These are phyloP conservation scores for Candida adriatica DNA, from an alignment of 805 yeast genomes.

Conservation along the genomic window DNA sequence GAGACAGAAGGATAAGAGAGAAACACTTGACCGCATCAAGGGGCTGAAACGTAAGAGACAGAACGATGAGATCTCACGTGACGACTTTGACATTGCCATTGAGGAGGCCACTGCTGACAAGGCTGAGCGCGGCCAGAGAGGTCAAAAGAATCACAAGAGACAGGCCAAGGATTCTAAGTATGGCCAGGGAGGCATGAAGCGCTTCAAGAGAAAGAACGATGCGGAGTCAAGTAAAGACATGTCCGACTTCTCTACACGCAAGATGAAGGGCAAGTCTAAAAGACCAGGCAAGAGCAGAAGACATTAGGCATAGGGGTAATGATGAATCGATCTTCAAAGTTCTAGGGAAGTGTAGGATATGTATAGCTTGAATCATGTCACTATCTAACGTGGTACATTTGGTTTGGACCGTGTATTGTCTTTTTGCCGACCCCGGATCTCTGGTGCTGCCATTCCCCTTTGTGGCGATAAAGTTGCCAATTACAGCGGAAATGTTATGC, in stretches of 20 bases:
- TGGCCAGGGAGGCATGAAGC: conserved; percentile 75
- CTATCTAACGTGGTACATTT: too few species aligned
- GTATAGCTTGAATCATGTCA: too few species aligned
- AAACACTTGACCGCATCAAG: conserved; percentile 42
- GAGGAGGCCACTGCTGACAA: conserved; percentile 68
- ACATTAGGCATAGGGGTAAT: too few species aligned
- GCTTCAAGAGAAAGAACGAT: conserved; percentile 66
- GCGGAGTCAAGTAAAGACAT: conserved; percentile 66
- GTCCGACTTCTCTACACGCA: conserved; percentile 44
- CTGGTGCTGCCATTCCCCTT: too few species aligned
- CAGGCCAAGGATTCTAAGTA: conserved; percentile 65
- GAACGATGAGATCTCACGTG: conserved; percentile 61
- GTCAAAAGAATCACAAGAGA: conserved; percentile 58
- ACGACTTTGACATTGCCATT: conserved; percentile 83
- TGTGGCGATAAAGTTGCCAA: too few species aligned
- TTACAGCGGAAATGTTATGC: too few species aligned
- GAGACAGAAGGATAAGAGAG: conserved; percentile 31
- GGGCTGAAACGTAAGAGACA: conserved; percentile 85
- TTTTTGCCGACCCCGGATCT: too few species aligned
- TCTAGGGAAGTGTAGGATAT: too few species aligned
- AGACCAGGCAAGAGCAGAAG: conserved; percentile 55
- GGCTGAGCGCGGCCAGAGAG: conserved; percentile 29
- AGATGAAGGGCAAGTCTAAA: conserved; percentile 42
- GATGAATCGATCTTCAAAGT: too few species aligned
- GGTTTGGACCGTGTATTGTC: too few species aligned